Evolutionary conservation across 2,329 filamentous ascomycete species (phyloP).

Genomic region (Penicillium vulpinum): DNA sequence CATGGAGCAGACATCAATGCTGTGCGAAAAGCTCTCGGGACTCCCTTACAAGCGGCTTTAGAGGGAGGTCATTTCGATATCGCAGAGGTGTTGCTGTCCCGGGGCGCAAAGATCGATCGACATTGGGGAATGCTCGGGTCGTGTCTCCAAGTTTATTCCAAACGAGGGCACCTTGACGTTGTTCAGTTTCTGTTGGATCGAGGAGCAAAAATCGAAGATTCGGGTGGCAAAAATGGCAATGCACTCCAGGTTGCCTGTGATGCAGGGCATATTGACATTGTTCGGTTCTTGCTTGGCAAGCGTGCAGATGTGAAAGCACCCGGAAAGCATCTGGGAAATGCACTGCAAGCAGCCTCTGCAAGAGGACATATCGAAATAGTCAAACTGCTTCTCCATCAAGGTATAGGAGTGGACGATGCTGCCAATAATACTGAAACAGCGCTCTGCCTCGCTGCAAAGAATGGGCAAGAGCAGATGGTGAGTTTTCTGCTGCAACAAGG

Average conservation of each 20-base stretch:
- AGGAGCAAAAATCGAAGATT: background rate
- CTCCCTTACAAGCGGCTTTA: background rate
- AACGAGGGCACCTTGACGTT: background rate
- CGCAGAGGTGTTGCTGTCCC: background rate
- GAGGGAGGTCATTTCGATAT: background rate
- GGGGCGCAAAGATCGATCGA: background rate
- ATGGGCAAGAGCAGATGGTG: no score
- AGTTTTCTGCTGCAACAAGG: no score
- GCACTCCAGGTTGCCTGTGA: conserved; percentile 5
- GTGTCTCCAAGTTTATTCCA: background rate
- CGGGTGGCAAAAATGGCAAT: background rate
- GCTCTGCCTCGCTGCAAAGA: no score
- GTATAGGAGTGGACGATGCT: no score
- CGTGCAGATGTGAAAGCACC: background rate
- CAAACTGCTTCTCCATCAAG: background rate
- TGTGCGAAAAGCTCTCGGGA: background rate
- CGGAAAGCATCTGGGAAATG: background rate
- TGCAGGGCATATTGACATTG: background rate
- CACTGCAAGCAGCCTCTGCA: background rate
- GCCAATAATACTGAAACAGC: no score
- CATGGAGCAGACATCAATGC: background rate
- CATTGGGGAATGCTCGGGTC: background rate
- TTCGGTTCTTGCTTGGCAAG: conserved; percentile 1
- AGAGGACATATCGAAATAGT: background rate
- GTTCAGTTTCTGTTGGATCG: background rate